Percentiles rank a stretch among this genome's conserved stretches.
Conservation (phyloP, 768 basidiomycete genomes). For the Amanita fuliginea region DNA sequence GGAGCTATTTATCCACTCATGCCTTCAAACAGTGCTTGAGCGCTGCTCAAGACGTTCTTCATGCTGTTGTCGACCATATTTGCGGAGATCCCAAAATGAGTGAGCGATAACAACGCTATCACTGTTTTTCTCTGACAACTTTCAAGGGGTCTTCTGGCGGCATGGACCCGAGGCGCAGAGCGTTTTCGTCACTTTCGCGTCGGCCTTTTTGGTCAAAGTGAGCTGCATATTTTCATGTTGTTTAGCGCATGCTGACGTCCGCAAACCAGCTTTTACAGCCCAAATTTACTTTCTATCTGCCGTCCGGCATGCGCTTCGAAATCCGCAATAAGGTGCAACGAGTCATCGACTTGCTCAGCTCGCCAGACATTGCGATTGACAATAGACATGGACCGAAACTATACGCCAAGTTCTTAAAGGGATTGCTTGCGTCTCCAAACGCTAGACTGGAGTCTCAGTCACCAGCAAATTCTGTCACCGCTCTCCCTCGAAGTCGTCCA, state of each 20-base stretch:
- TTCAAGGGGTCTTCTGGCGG: constrained; percentile 41
- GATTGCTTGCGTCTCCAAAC: constrained; percentile 53
- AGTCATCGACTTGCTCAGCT: constrained; percentile 56
- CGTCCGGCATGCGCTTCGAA: constrained; percentile 43
- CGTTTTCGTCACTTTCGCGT: constrained; percentile 72
- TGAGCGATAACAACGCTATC: constrained; percentile 3
- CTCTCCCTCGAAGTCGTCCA: constrained; percentile 1
- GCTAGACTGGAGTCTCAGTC: constrained; percentile 13
- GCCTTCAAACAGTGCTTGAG: constrained; percentile 39
- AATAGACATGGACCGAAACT: constrained; percentile 73
- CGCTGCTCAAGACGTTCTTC: constrained; percentile 57
- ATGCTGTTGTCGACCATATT: constrained; percentile 47
- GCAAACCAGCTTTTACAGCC: constrained; percentile 58
- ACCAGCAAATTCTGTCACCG: background rate
- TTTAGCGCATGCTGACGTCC: background rate
- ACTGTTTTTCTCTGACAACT: constrained; percentile 7
- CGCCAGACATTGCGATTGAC: constrained; percentile 66
- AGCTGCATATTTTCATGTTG: constrained; percentile 1
- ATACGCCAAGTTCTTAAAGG: constrained; percentile 69
- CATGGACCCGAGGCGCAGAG: constrained; percentile 75
- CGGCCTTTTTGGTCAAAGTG: constrained; percentile 76
- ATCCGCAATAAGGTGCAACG: constrained; percentile 55
- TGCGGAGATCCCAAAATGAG: constrained; percentile 43
- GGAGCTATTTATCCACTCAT: background rate
- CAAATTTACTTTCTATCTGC: constrained; percentile 53